These are phyloP conservation scores for Whalleya microplaca DNA, from an alignment of 2,329 filamentous ascomycete species.

Conservation along the genomic window DNA sequence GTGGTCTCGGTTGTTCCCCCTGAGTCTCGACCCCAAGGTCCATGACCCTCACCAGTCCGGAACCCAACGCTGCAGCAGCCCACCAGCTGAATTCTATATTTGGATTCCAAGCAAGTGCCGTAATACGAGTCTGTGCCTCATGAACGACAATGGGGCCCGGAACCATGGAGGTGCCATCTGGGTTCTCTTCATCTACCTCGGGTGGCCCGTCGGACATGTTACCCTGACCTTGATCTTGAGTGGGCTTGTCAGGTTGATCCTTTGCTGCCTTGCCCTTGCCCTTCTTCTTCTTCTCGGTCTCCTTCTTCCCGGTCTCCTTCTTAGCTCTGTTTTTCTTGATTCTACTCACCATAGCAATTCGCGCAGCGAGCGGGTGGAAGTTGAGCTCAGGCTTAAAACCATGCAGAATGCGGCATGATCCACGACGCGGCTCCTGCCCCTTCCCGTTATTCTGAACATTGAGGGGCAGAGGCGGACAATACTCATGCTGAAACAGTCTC, in stretches of 20 bases:
- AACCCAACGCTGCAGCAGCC: constrained; percentile 69
- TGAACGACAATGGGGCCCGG: constrained; percentile 55
- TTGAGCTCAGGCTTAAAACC: constrained; percentile 57
- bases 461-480: constrained; percentile 41
- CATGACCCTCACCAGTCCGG: constrained; percentile 68
- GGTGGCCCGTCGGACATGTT: constrained; percentile 7
- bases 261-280: constrained; percentile 30
- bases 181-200: constrained; percentile 36
- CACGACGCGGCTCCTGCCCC: constrained; percentile 41
- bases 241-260: constrained; percentile 18
- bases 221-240: constrained; percentile 39
- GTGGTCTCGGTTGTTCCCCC: constrained; percentile 1
- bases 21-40: constrained; percentile 58
- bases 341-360: constrained; percentile 30
- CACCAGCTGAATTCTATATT: constrained; percentile 68
- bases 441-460: constrained; percentile 12
- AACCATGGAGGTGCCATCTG: constrained; percentile 28
- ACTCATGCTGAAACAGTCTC: constrained; percentile 59
- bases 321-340: constrained; percentile 36
- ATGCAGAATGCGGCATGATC: constrained; percentile 54
- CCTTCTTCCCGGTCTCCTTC: constrained; percentile 41
- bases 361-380: constrained; percentile 46
- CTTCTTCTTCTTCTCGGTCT: constrained; percentile 32
- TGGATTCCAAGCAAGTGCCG: constrained; percentile 69
- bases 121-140: constrained; percentile 66